These are phyloP conservation scores for Monilinia polystroma DNA, from an alignment of 2,329 filamentous ascomycete species.

Conservation along the genomic window DNA sequence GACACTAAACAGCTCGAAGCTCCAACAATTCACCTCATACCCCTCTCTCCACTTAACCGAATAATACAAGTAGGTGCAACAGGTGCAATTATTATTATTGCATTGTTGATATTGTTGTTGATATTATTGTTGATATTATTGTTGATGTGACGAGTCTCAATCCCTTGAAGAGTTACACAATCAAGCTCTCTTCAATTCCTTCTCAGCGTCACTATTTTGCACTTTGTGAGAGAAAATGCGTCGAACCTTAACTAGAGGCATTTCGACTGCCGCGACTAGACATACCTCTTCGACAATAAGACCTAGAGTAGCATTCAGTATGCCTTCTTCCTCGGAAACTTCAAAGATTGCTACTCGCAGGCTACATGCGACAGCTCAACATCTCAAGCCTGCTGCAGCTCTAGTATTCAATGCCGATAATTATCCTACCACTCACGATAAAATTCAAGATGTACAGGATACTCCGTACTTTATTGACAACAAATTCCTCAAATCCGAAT, in stretches of 20 bases:
- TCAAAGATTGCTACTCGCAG: slow-evolving; percentile 48
- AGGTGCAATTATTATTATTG: background rate
- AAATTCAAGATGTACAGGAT: slow-evolving; percentile 64
- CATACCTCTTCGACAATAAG: slow-evolving; percentile 31
- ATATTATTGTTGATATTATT: background rate
- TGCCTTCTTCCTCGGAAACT: slow-evolving; percentile 32
- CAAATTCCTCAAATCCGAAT: slow-evolving; percentile 66
- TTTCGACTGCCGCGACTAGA: slow-evolving; percentile 32
- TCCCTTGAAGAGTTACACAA: background rate
- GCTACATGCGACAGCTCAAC: slow-evolving; percentile 57
- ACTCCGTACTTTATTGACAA: slow-evolving; percentile 84
- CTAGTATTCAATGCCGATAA: slow-evolving; percentile 56
- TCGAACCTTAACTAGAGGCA: slow-evolving; percentile 35
- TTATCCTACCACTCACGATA: slow-evolving; percentile 72
- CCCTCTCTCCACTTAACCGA: background rate
- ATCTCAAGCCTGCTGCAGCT: slow-evolving; percentile 54
- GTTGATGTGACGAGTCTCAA: background rate
- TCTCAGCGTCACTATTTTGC: background rate
- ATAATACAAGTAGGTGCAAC: background rate
- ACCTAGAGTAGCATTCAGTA: slow-evolving; percentile 31
- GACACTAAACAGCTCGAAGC: background rate
- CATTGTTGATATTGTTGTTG: background rate
- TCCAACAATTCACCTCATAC: background rate
- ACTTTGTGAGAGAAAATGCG: slow-evolving; percentile 34
- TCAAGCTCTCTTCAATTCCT: background rate